phyloP scores from a whole-genome alignment of 2,329 filamentous ascomycete species.

The Colletotrichum sp. region DNA sequence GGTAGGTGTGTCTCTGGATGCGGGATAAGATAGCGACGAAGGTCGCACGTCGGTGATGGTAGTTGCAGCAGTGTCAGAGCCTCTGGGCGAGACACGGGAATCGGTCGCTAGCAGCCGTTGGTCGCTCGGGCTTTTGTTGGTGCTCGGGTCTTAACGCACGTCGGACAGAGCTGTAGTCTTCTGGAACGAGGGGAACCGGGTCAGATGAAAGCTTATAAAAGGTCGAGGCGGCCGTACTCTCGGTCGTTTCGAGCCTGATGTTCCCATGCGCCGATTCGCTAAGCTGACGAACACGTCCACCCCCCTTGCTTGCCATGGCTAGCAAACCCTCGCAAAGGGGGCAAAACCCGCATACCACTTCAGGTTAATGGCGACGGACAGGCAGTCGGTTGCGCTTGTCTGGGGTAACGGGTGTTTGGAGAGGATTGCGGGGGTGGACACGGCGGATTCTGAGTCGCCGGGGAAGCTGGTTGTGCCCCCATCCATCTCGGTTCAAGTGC shows the following conservation, averaged over 20 bases:
- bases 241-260: slow-evolving; percentile 10
- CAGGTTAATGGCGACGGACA: not conserved
- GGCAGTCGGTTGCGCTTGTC: not conserved
- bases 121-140: not conserved
- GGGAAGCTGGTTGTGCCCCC: not conserved
- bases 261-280: not conserved
- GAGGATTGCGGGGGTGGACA: slow-evolving; percentile 12
- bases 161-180: not conserved
- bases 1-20: not conserved
- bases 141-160: not conserved
- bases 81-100: not conserved
- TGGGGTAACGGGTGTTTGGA: slow-evolving; percentile 9
- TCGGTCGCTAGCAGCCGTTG: not conserved
- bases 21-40: not conserved
- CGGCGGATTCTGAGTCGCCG: not conserved
- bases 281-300: not conserved
- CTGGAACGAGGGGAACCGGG: not conserved
- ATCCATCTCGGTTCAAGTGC: not conserved
- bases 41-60: not conserved
- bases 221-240: slow-evolving; percentile 3
- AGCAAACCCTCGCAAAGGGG: not conserved
- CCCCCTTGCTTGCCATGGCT: not conserved
- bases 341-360: not conserved
- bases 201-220: slow-evolving; percentile 14
- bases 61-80: not conserved